Conservation (phyloP, 768 basidiomycete genomes). For the Leccinellum albellum region DNA sequence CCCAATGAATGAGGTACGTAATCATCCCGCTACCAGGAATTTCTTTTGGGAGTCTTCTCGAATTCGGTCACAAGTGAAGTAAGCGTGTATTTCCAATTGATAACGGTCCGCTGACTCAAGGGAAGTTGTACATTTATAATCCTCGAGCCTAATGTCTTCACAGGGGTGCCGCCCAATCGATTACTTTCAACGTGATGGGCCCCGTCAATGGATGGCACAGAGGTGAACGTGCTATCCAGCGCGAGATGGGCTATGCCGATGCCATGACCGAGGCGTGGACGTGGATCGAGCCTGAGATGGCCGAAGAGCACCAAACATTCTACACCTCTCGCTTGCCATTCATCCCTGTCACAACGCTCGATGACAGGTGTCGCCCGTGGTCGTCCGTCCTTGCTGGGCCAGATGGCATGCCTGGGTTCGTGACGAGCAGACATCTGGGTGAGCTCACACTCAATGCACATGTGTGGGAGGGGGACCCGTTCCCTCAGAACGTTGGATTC, state of each 20-base stretch:
- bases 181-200: constrained; percentile 14
- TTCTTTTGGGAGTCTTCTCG: no score
- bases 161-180: no score
- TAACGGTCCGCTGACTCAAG: no score
- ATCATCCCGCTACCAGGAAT: no score
- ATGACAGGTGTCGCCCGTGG: constrained; percentile 53
- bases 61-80: no score
- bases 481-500: constrained; percentile 34
- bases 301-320: constrained; percentile 47
- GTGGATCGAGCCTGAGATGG: constrained; percentile 43
- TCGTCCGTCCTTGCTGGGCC: constrained; percentile 48
- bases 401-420: constrained; percentile 46
- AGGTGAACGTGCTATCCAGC: constrained; percentile 51
- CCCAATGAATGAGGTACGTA: no score
- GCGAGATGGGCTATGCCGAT: constrained; percentile 41
- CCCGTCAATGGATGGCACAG: constrained; percentile 36
- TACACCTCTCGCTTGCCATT: constrained; percentile 49
- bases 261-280: constrained; percentile 37
- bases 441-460: constrained; percentile 36
- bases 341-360: constrained; percentile 54
- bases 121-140: background rate
- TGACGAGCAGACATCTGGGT: constrained; percentile 34
- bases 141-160: no score
- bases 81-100: no score
- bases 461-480: constrained; percentile 57